Evolutionary conservation across 139 green algal species (phyloP).

Genomic region (Micractinium conductrix): DNA sequence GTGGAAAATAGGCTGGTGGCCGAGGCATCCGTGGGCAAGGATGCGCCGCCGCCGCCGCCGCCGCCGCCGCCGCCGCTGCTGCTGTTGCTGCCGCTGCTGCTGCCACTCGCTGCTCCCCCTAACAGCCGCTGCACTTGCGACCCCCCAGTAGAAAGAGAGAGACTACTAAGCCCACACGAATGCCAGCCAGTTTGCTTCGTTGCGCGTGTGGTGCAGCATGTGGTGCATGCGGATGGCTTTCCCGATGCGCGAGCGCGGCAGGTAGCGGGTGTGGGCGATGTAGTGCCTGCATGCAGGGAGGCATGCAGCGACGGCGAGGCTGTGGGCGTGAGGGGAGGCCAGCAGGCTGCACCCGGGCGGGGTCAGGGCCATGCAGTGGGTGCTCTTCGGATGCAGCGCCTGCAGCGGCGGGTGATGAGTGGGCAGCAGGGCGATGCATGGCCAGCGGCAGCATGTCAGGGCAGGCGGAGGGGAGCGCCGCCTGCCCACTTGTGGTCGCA

Average conservation of each 20-base stretch:
- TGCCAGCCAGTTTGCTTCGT: constrained; percentile 25
- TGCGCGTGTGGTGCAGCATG: constrained; percentile 29
- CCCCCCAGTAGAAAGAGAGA: too few relatives aligned
- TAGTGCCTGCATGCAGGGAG: constrained; percentile 27
- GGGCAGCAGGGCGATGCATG: too few relatives aligned
- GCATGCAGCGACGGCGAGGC: too few relatives aligned
- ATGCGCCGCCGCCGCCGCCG: neutral
- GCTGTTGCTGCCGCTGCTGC: neutral
- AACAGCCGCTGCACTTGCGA: constrained; percentile 2
- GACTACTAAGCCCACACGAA: too few relatives aligned
- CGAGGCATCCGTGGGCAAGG: neutral
- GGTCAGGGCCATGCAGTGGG: too few relatives aligned
- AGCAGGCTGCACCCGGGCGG: too few relatives aligned
- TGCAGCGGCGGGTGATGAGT: too few relatives aligned
- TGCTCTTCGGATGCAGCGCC: too few relatives aligned
- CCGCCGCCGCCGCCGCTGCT: neutral
- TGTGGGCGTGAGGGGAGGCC: too few relatives aligned
- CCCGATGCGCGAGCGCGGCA: neutral
- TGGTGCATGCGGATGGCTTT: constrained; percentile 31
- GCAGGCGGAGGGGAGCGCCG: too few relatives aligned
- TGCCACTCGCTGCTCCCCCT: neutral
- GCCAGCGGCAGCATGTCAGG: too few relatives aligned
- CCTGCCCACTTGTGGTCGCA: too few relatives aligned
- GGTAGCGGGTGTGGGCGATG: constrained; percentile 29
- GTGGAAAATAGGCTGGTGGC: neutral